Conservation (phyloP, 495 filamentous ascomycete species). For the Aspergillus avenaceus region DNA sequence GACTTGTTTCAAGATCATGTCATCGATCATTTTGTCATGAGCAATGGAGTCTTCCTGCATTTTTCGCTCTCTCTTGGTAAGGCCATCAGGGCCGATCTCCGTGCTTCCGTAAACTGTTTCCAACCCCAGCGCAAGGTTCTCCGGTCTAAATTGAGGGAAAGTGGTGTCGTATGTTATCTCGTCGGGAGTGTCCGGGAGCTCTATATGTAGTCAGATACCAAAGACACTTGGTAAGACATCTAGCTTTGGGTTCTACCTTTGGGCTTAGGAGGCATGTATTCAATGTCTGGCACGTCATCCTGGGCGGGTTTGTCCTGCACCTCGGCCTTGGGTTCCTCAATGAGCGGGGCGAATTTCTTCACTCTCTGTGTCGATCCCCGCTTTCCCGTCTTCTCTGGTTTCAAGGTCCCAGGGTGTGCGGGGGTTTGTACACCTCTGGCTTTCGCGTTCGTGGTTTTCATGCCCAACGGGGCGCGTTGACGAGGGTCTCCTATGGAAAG, state of each 20-base stretch:
- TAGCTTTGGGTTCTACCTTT: conserved; percentile 41
- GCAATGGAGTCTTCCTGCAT: conserved; percentile 48
- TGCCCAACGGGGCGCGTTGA: conserved; percentile 76
- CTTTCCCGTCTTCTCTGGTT: conserved; percentile 44
- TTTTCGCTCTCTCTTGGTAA: conserved; percentile 57
- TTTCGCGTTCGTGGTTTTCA: conserved; percentile 96
- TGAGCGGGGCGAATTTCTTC: conserved; percentile 37
- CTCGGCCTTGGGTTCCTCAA: conserved; percentile 31
- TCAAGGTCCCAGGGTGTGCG: conserved; percentile 41
- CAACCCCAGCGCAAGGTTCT: conserved; percentile 66
- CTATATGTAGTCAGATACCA: conserved; percentile 40
- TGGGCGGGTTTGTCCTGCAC: conserved; percentile 27
- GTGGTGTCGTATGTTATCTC: conserved; percentile 60
- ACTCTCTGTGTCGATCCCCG: conserved; percentile 49
- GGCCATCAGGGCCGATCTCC: conserved; percentile 64
- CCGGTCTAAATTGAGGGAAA: conserved; percentile 48
- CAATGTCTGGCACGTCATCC: conserved; percentile 68
- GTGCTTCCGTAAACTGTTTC: conserved; percentile 56
- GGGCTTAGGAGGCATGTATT: conserved; percentile 70
- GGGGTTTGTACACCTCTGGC: conserved; percentile 65
- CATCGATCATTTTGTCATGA: conserved; percentile 49
- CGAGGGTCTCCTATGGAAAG: conserved; percentile 49
- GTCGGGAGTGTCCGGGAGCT: conserved; percentile 72
- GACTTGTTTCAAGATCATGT: conserved; percentile 58
- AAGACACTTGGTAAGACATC: conserved; percentile 24